Evolutionary conservation across 331 rosid species (phyloP), one percentile per base, ranked within the genome.

Genomic region (Quercus lobata): DNA sequence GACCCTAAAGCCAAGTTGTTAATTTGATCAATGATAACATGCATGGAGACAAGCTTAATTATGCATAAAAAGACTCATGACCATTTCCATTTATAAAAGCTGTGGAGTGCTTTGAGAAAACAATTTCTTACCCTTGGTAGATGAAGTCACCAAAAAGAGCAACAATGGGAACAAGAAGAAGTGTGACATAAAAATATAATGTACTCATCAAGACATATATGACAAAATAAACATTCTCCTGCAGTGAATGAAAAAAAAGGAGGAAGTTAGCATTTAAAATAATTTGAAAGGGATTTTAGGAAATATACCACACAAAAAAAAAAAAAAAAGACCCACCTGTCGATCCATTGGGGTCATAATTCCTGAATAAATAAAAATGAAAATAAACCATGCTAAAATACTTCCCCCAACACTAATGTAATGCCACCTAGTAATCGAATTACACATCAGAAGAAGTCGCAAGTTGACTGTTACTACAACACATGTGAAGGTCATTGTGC

Each of bases 391-490:
- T 1, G 94, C 96, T 80, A 88, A 77, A 76, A 95, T 83, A 87
- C 99, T 95, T 84, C 99, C 99, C 55, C 99, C 99, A 75, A 93
- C 96, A 74, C 94, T 90, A 70, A 93, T 89, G 57, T 85, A 90
- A 86, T 95, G 98, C 98, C 98, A 93, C 81, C 90, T 89, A 35
- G 99, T 91, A 85, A 93, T 90, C 3, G 94, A 93, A 86, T 95
- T 95, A 72, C 99, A 91, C 56, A 84, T 86, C 96, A 93, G 24
- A 82, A 95, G 89, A 68, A 95, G 91, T 75, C 98, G 93, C 82
- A 91, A 83, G 88, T 94, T 94, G 87, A 92, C 97, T 0, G 98
- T 92, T 78, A 94, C 75, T 56, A 94, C 94, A 68, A 92, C 91
- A 84, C 97, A 89, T 7, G 98, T 89, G 88, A 87, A 94, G 74